These are phyloP conservation scores for Cyamopsis tetragonoloba DNA, from an alignment of 306 rosid species.

Conservation along the genomic window DNA sequence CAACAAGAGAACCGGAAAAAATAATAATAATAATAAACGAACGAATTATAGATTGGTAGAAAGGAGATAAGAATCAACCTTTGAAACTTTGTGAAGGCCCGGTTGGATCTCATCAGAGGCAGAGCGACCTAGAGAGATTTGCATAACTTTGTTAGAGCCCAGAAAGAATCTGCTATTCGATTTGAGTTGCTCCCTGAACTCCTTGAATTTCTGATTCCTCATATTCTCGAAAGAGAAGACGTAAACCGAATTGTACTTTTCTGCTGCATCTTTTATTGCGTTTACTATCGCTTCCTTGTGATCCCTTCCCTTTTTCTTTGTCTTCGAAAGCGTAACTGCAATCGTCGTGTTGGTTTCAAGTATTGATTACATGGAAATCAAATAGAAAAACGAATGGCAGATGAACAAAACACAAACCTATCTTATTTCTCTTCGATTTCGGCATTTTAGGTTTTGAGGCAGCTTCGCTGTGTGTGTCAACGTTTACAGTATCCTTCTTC, in stretches of 20 bases:
- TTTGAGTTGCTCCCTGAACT: slow-evolving; percentile 76
- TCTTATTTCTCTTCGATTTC: slow-evolving; percentile 61
- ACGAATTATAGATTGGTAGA: background rate
- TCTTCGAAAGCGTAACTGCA: slow-evolving; percentile 89
- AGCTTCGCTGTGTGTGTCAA: background rate
- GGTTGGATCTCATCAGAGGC: slow-evolving; percentile 67
- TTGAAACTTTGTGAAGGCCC: slow-evolving; percentile 62
- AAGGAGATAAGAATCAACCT: slow-evolving; percentile 35
- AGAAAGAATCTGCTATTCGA: slow-evolving; percentile 80
- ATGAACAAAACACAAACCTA: slow-evolving; percentile 28
- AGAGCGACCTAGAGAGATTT: slow-evolving; percentile 74
- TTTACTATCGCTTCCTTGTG: slow-evolving; percentile 70
- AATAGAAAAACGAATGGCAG: background rate
- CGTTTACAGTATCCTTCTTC: background rate
- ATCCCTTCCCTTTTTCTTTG: slow-evolving; percentile 84
- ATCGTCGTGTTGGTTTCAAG: background rate
- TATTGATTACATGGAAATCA: background rate
- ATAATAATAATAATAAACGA: background rate
- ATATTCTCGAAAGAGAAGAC: slow-evolving; percentile 87
- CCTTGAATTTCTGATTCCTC: slow-evolving; percentile 89
- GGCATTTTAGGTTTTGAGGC: slow-evolving; percentile 44
- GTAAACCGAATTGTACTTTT: slow-evolving; percentile 55
- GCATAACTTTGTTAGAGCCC: slow-evolving; percentile 98
- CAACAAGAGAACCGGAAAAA: background rate
- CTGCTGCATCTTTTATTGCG: slow-evolving; percentile 64